These are phyloP conservation scores for Elaeagnus macrophylla DNA, from an alignment of 306 rosid genomes.

Conservation along the genomic window DNA sequence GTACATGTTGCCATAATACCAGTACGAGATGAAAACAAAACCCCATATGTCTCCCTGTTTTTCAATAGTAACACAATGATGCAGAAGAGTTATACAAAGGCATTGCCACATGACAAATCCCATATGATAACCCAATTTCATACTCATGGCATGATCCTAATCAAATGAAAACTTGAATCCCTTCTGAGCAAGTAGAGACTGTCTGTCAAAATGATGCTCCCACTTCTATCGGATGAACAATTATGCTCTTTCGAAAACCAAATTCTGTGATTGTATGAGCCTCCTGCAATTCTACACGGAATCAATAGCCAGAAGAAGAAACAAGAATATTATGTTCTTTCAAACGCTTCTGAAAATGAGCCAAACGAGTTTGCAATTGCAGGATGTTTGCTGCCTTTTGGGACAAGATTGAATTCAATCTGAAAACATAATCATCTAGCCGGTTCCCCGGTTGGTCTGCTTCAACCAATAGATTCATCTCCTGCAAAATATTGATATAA, in stretches of 20 bases:
- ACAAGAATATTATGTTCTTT: conserved; percentile 86
- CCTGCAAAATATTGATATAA: conserved; percentile 38
- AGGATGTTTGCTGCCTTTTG: conserved; percentile 95
- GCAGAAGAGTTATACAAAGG: conserved; percentile 43
- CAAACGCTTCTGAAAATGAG: conserved; percentile 84
- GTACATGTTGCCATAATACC: no score
- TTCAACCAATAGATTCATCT: conserved; percentile 91
- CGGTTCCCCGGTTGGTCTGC: conserved; percentile 98
- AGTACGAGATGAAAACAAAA: no score
- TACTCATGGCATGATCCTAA: conserved; percentile 10
- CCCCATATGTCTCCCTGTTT: not conserved
- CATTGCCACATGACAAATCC: not conserved
- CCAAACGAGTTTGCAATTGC: conserved; percentile 82
- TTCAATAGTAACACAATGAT: conserved; percentile 24
- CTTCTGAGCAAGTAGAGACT: conserved; percentile 11
- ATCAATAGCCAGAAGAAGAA: conserved; percentile 60
- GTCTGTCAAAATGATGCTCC: conserved; percentile 1
- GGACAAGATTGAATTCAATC: conserved; percentile 81
- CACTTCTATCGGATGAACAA: not conserved
- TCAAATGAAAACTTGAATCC: conserved; percentile 23
- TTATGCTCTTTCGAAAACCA: not conserved
- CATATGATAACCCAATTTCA: not conserved
- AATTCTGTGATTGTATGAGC: conserved; percentile 9
- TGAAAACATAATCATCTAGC: conserved; percentile 64
- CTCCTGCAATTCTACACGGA: conserved; percentile 17